Evolutionary conservation across 768 basidiomycete species (phyloP), one percentile per base, ranked within the genome.

Genomic region (Lactarius quietus): DNA sequence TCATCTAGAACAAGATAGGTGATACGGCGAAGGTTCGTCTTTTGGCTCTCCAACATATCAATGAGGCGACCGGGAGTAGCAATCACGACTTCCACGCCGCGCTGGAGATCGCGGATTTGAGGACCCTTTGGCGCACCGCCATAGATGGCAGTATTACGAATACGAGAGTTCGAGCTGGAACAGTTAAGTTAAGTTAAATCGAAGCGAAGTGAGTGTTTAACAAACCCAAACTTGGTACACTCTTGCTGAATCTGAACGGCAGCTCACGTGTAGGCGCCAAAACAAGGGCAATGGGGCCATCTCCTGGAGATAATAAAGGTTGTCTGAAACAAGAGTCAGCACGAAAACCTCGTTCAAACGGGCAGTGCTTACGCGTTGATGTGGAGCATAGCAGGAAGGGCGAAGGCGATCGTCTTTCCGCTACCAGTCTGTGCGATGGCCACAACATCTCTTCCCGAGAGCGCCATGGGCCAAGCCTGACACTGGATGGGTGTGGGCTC

Each of bases 1-100:
- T 99, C 97, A 73, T 99, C 97, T 88, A 99, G 92, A 74, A 99
- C 97, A 45, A 99, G 84, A 77, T 98, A 99, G 26, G 97, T 99
- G 63, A 99, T 83, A 48, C 97, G 89, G 63, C 92, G 92, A 60
- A 99, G 84, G 77, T 98, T 98, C 26, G 95, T 98, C 80, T 97
- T 97, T 74, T 91, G 88, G 1, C 85, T 86, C 80, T 99, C 97
- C 31, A 99, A 85, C 97, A 99, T 98, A 75, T 99, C 97, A 71
- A 99, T 99, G 70, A 99, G 82, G 69, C 97, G 94, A 72, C 97
- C 97, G 10, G 97, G 97, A n/a, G 97, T 99, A n/a, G 97, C 97
- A 70, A 99, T 98, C 68, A 96, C 95, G 64, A 99, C 87, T 76
- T 99, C 97, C 14, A 96, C 94, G 57, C 97, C 97, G 61, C 95